Percentiles rank a stretch among this genome's conserved stretches.
Evolutionary conservation across 2,329 filamentous ascomycete genomes (phyloP).

Genomic region (Claviceps maximensis): DNA sequence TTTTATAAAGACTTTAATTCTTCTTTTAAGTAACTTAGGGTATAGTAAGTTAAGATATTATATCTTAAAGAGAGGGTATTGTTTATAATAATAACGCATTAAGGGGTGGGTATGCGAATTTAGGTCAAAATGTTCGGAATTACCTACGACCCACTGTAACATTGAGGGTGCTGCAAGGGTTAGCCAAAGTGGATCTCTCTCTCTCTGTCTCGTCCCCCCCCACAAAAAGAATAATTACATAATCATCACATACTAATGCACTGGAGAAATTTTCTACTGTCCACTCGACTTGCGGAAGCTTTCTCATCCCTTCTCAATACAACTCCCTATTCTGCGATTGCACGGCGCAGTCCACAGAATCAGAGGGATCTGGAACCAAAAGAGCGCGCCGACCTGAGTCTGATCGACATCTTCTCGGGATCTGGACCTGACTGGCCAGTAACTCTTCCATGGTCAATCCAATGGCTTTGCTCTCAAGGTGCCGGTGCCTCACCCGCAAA

Average conservation of each 20-base stretch:
- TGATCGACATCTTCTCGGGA: neutral
- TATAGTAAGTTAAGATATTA: no score
- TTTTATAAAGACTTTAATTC: no score
- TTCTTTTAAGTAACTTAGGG: no score
- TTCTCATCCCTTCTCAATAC: neutral
- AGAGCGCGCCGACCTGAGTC: neutral
- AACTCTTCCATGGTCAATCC: neutral
- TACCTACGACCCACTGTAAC: no score
- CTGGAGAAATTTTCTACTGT: neutral
- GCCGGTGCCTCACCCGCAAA: neutral
- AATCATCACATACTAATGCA: neutral
- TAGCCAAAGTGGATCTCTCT: neutral
- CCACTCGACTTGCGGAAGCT: no score
- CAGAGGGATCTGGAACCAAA: neutral
- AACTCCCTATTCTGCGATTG: neutral
- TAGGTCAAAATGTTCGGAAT: no score
- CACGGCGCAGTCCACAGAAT: neutral
- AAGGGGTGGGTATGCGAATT: no score
- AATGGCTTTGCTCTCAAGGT: neutral
- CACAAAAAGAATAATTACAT: conserved; percentile 1
- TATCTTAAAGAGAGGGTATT: no score
- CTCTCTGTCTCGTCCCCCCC: no score
- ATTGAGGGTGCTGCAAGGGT: neutral
- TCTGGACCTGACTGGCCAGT: neutral
- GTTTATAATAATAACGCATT: no score